Evolutionary conservation across 352 stramenopile species (phyloP).

Genomic region (Globisporangium recalcitrans): DNA sequence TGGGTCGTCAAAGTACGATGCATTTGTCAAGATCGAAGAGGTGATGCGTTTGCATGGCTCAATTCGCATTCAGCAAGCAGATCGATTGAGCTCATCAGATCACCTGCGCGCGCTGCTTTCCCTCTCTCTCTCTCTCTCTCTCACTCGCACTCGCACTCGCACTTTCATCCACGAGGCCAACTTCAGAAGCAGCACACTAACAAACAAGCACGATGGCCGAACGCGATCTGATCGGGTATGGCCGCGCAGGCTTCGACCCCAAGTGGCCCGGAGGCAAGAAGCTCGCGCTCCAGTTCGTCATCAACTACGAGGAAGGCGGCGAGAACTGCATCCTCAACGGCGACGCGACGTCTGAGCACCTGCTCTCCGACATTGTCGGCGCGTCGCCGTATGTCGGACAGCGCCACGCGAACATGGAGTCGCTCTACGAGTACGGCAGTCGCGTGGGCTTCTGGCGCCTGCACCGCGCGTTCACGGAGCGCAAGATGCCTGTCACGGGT

Average conservation of each 20-base stretch:
- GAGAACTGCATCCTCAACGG: conserved; percentile 92
- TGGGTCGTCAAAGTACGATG: conserved; percentile 17
- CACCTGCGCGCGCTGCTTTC: conserved; percentile 3
- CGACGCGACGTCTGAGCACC: conserved; percentile 84
- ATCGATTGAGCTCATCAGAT: background rate
- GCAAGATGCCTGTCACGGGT: conserved; percentile 83
- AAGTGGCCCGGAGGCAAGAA: conserved; percentile 83
- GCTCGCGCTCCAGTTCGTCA: conserved; percentile 91
- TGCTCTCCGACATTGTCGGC: conserved; percentile 92
- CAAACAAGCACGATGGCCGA: conserved; percentile 9
- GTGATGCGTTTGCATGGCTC: conserved; percentile 3
- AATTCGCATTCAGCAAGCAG: conserved; percentile 26
- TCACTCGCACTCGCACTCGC: background rate
- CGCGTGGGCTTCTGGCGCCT: conserved; percentile 93
- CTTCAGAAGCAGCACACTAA: background rate
- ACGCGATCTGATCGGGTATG: conserved; percentile 89
- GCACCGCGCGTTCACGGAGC: conserved; percentile 87
- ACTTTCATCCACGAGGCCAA: background rate
- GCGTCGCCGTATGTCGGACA: conserved; percentile 61
- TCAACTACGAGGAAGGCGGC: conserved; percentile 97
- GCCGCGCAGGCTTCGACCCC: conserved; percentile 53
- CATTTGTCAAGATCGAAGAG: background rate
- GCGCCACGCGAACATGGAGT: conserved; percentile 93
- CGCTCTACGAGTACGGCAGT: conserved; percentile 94
- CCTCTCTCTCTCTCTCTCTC: background rate